Evolutionary conservation across 2,329 filamentous ascomycete species (phyloP), one percentile per base, ranked within the genome.

Genomic region (Trichoderma asperellum): DNA sequence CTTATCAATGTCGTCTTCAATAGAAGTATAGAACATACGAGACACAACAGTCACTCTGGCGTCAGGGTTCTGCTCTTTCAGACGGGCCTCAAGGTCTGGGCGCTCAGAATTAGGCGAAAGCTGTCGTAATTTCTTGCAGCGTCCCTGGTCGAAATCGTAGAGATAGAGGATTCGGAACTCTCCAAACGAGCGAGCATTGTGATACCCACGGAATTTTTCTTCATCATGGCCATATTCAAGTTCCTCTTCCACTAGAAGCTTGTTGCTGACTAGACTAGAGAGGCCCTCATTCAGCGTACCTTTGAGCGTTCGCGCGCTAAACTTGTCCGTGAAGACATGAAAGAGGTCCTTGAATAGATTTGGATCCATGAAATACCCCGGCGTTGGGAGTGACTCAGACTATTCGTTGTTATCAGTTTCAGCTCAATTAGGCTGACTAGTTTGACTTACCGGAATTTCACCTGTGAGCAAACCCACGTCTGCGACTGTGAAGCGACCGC

Each of bases 391-490:
- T 3, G 63, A 3, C 29, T 47, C 63, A 32, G 63, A 66, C 63
- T 66, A n/a, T 18, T n/a, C 16, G 7, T 18, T 18, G 11, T 40
- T 53, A 8, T 64, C 4, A 64, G 61, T 21, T 55, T 21, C 21
- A 8, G 21, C 16, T 21, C 53, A 16, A 49, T 34, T 14, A 37
- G 27, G 8, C 10, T 40, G 34, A 14, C 5, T 24, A 11, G 1
- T 24, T 24, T 7, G 14, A 40, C 63, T 66, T 66, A 66, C 63
- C 18, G 52, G 63, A 47, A 66, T 58, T 34, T 66, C 37, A 11
- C 53, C 63, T 24, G 63, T 66, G 63, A 66, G 63, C 21, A 66
- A 58, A 21, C 63, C 63, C 35, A 58, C 53, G 37, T 66, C 52
- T 49, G 37, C 63, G 24, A 43, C 63, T 66, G 63, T 66, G n/a